Conservation (phyloP, 2,329 filamentous ascomycete genomes). For the Apiospora rasikravindrae region DNA sequence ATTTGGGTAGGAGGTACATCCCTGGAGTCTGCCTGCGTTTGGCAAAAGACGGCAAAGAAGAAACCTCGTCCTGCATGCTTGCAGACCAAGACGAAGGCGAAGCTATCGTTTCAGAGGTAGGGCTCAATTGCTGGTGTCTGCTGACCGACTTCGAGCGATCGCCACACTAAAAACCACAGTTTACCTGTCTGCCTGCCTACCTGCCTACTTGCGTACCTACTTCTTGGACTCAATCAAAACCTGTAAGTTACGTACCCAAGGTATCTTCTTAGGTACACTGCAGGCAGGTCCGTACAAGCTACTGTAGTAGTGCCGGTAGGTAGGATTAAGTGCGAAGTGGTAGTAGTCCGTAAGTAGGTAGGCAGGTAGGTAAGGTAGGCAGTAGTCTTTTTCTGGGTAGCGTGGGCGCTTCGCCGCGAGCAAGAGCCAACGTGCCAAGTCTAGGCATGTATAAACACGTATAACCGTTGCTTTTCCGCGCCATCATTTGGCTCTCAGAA, state of each 20-base stretch:
- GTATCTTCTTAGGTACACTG: not conserved
- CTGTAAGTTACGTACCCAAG: not conserved
- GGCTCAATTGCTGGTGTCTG: not conserved
- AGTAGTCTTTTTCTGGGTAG: not conserved
- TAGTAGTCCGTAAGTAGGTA: not conserved
- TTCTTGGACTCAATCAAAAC: not conserved
- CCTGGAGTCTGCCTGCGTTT: not conserved
- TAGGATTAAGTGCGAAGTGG: slow-evolving; percentile 1
- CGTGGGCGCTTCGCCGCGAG: not conserved
- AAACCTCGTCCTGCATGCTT: not conserved
- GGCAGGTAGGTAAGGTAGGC: not conserved
- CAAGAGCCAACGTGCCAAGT: not conserved
- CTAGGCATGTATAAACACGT: not conserved
- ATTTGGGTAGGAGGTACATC: not conserved
- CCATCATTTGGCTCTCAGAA: slow-evolving; percentile 2
- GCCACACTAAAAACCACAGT: not conserved
- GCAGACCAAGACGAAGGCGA: not conserved
- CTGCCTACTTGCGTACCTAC: not conserved
- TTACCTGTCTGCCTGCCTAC: not conserved
- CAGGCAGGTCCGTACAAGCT: not conserved
- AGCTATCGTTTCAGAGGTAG: slow-evolving; percentile 5
- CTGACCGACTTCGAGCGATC: not conserved
- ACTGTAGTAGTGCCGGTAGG: slow-evolving; percentile 12
- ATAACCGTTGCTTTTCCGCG: not conserved
- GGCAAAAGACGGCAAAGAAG: not conserved